Evolutionary conservation across 2,329 filamentous ascomycete genomes (phyloP), one percentile per base, ranked within the genome.

Genomic region (Penicillium digitatum): DNA sequence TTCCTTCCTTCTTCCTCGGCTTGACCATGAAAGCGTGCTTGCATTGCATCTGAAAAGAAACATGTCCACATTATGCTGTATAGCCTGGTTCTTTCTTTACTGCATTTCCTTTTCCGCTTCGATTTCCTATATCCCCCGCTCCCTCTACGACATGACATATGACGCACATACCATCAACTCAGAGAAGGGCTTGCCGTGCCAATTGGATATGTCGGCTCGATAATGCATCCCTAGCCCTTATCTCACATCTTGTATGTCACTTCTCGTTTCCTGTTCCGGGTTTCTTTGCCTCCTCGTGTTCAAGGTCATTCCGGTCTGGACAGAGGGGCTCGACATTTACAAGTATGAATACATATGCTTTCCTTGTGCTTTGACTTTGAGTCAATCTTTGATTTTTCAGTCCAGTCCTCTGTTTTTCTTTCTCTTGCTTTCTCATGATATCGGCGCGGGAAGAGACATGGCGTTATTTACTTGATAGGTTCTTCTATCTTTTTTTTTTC

Each of bases 141-240:
- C 14, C 26, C 20, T 47, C 45, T 47, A 60, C 55, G 56, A 53
- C 51, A 60, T 54, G 48, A 58, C 55, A 35, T 39, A 52, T 46
- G 47, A 62, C 56, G 59, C 60, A 63, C 61, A 64, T 63, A 60
- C 42, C 37, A 56, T 56, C 50, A 38, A 56, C 48, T 44, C 20
- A 53, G 48, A 48, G 24, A 51, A 18, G 38, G 46, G 24, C 38
- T 16, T 37, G 26, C 34, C 47, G n/a, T 43, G n/a, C 37, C 24
- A 26, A 24, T 50, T 49, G 46, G 35, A 43, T 44, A 27, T 37
- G 27, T 18, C 37, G 51, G 27, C 29, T 54, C 26, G 11, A 37
- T 29, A 39, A 48, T 45, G n/a, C 48, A 20, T 45, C 18, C 22
- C 34, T 12, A 12, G 35, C 38, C 47, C 20, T 38, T 14, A 14